A percentile compares a stretch with the other conserved stretches of the same genome.
These are phyloP conservation scores for Hepatocystis sp. DNA, from an alignment of 169 alveolate genomes.

Conservation along the genomic window DNA sequence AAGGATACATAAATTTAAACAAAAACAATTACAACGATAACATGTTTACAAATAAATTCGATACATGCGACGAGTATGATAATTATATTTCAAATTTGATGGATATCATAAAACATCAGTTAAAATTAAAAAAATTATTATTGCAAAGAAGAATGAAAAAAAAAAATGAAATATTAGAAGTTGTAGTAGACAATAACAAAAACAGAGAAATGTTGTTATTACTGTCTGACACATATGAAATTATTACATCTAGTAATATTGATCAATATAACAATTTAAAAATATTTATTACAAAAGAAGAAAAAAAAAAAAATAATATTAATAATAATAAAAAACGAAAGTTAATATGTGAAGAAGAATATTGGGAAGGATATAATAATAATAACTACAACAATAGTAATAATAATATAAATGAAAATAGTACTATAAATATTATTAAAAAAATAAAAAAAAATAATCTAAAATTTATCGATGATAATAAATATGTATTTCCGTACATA, in stretches of 20 bases:
- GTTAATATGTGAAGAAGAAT: slow-evolving; percentile 26
- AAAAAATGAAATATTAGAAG: background rate
- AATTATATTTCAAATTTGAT: too few relatives aligned
- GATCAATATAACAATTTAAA: slow-evolving; percentile 21
- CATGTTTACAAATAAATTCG: too few relatives aligned
- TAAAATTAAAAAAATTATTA: too few relatives aligned
- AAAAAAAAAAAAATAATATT: slow-evolving; percentile 20
- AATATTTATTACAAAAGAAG: slow-evolving; percentile 26
- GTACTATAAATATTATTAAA: background rate
- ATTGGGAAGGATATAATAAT: background rate
- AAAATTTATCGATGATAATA: slow-evolving; percentile 57
- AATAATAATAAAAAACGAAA: slow-evolving; percentile 59
- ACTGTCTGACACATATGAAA: slow-evolving; percentile 19
- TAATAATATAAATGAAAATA: too few relatives aligned
- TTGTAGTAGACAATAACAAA: background rate
- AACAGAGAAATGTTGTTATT: slow-evolving; percentile 1
- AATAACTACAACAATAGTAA: too few relatives aligned
- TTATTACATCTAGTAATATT: slow-evolving; percentile 10
- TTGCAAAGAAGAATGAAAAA: background rate
- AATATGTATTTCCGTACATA: slow-evolving; percentile 58
- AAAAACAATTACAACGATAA: too few relatives aligned
- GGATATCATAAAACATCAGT: too few relatives aligned
- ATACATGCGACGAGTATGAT: too few relatives aligned
- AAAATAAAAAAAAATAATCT: slow-evolving; percentile 13
- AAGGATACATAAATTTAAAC: too few relatives aligned